phyloP scores from a whole-genome alignment of 495 filamentous ascomycete genomes.

The Hypomontagnella monticulosa region DNA sequence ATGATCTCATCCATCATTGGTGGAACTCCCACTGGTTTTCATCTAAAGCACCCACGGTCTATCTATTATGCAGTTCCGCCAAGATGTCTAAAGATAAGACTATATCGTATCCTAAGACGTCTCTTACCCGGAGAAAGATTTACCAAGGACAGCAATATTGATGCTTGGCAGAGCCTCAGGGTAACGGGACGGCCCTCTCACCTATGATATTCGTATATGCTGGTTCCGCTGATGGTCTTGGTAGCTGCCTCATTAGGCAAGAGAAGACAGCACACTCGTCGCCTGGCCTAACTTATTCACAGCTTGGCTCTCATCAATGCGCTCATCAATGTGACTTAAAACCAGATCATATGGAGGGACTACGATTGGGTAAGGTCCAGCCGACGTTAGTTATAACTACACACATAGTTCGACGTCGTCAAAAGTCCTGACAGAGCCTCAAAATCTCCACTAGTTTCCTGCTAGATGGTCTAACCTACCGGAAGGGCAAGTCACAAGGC shows the following conservation, averaged over 20 bases:
- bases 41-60: background rate
- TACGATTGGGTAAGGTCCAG: slow-evolving; percentile 27
- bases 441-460: slow-evolving; percentile 33
- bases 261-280: slow-evolving; percentile 18
- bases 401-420: slow-evolving; percentile 33
- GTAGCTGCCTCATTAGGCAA: slow-evolving; percentile 43
- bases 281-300: slow-evolving; percentile 16
- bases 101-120: slow-evolving; percentile 12
- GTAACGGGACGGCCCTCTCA: slow-evolving; percentile 8
- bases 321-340: slow-evolving; percentile 34
- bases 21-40: background rate
- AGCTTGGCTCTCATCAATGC: slow-evolving; percentile 35
- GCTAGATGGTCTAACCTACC: slow-evolving; percentile 12
- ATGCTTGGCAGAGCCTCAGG: slow-evolving; percentile 40
- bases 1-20: background rate
- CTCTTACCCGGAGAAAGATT: slow-evolving; percentile 4
- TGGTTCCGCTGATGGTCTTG: slow-evolving; percentile 22
- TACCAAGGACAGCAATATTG: slow-evolving; percentile 29
- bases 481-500: slow-evolving; percentile 31
- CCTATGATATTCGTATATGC: slow-evolving; percentile 33
- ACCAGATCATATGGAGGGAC: slow-evolving; percentile 16
- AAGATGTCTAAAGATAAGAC: slow-evolving; percentile 16
- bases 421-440: slow-evolving; percentile 35
- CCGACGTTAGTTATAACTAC: slow-evolving; percentile 27
- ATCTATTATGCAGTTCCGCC: slow-evolving; percentile 20